These are phyloP conservation scores for Pelagophyceae sp. DNA, from an alignment of 352 stramenopile genomes.

Conservation along the genomic window DNA sequence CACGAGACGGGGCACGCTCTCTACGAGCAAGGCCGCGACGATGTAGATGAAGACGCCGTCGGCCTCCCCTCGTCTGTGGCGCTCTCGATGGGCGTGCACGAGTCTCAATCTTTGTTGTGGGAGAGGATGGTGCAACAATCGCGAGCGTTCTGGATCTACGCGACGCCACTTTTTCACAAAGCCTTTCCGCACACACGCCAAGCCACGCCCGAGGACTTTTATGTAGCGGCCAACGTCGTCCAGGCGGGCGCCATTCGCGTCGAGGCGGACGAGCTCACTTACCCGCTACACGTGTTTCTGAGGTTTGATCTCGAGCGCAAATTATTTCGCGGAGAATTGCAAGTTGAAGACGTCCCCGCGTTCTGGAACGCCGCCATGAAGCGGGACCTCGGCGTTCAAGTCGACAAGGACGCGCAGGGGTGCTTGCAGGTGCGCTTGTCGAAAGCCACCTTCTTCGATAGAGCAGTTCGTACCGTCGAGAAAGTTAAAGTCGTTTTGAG, in stretches of 20 bases:
- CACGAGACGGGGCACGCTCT: conserved; percentile 54
- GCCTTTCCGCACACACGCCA: conserved; percentile 32
- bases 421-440: conserved; percentile 15
- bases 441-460: too few relatives aligned
- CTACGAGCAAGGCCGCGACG: conserved; percentile 43
- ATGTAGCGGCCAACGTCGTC: conserved; percentile 50
- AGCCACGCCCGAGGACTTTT: conserved; percentile 44
- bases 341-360: conserved; percentile 46
- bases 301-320: conserved; percentile 55
- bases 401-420: conserved; percentile 44
- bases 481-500: too few relatives aligned
- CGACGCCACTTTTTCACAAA: conserved; percentile 37
- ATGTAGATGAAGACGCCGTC: not conserved
- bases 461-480: too few relatives aligned
- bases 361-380: conserved; percentile 56
- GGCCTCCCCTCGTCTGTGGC: conserved; percentile 37
- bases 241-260: conserved; percentile 50
- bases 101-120: conserved; percentile 59
- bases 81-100: conserved; percentile 55
- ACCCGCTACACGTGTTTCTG: conserved; percentile 53
- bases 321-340: conserved; percentile 44
- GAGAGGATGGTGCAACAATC: conserved; percentile 52
- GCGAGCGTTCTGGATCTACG: conserved; percentile 46
- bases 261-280: conserved; percentile 62
- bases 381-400: conserved; percentile 43